Conservation (phyloP, 805 yeast genomes). For the Pichia gijzeniarum region DNA sequence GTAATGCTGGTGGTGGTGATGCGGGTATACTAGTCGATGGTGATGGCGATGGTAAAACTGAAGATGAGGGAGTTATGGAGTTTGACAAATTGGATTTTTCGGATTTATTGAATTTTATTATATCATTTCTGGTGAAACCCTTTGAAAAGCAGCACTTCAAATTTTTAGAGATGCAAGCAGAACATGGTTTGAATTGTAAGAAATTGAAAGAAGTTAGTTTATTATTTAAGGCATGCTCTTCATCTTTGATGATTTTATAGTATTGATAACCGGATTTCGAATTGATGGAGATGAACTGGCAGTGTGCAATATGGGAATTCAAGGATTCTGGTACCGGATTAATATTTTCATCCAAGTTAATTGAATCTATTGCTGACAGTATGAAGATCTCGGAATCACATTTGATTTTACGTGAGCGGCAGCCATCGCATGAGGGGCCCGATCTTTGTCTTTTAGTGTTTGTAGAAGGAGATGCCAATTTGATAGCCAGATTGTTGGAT, state of each 20-base stretch:
- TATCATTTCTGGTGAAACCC: constrained; percentile 62
- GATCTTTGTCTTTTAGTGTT: constrained; percentile 48
- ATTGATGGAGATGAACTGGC: constrained; percentile 24
- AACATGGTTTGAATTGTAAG: constrained; percentile 48
- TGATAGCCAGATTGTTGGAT: constrained; percentile 17
- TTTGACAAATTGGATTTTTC: constrained; percentile 12
- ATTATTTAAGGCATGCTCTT: constrained; percentile 15
- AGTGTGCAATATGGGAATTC: constrained; percentile 27
- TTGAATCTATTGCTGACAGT: constrained; percentile 19
- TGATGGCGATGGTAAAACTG: constrained; percentile 2
- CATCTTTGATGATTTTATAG: constrained; percentile 23
- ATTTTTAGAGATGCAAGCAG: constrained; percentile 44
- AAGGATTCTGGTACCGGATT: background rate
- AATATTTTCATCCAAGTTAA: background rate
- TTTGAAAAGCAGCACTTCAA: constrained; percentile 50
- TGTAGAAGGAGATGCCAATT: constrained; percentile 29
- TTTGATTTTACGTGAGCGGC: constrained; percentile 63
- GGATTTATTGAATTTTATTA: constrained; percentile 33
- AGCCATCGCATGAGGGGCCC: constrained; percentile 71
- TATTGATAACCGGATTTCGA: constrained; percentile 21
- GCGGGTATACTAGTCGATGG: constrained; percentile 2
- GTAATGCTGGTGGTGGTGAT: constrained; percentile 1
- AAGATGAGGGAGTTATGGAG: constrained; percentile 1
- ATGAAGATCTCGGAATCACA: constrained; percentile 58
- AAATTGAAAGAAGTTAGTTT: constrained; percentile 23